Base-by-base conservation (phyloP, 345 rosid genomes). In the Eucalyptus sideroxylon region DNA sequence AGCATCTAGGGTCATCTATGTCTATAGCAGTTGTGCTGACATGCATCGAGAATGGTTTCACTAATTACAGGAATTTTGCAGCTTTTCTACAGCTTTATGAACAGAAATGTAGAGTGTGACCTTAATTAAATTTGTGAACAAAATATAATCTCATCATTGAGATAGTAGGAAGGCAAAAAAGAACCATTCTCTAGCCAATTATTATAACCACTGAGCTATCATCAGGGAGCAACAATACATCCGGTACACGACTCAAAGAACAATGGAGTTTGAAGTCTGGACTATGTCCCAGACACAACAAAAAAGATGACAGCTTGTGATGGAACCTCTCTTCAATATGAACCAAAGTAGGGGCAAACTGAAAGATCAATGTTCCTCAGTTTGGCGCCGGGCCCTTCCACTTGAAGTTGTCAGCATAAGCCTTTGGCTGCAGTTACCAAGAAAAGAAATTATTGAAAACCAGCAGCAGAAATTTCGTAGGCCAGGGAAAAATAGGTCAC, bases 321-420 rank as follows among this genome's bases (percentile, higher is more conserved):
- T 87, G 45, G 50, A 87, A 86, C 65, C 15, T 86, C 42, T 86
- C 59, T 86, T 37, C 45, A 23, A 37, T 19, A 77, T 77, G 27
- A 37, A 37, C 45, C 45, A 6, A 77, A 77, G 44, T 72, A 72
- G 42, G 83, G 47, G 45, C 45, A 21, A 77, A 37, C 83, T n/a
- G 10, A 53, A 40, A 45, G 82, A 88, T 95, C 91, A 92, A 59
- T 88, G 90, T 53, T 51, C 90, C 50, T 94, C 93, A 45, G 94
- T 42, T 89, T 93, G 92, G 50, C 9, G 95, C 94, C 12, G 93
- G 93, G 91, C 98, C 98, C 93, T 95, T 97, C 98, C 97, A 96
- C 89, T 96, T 96, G 94, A 96, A 97, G 95, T 97, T 97, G 90
- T 96, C 98, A n/a, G 99, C 96, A 93, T 96, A 97, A 16, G 98